Base-by-base conservation (phyloP, 805 yeast genomes). In the Saccharomycopsis selenospora region DNA sequence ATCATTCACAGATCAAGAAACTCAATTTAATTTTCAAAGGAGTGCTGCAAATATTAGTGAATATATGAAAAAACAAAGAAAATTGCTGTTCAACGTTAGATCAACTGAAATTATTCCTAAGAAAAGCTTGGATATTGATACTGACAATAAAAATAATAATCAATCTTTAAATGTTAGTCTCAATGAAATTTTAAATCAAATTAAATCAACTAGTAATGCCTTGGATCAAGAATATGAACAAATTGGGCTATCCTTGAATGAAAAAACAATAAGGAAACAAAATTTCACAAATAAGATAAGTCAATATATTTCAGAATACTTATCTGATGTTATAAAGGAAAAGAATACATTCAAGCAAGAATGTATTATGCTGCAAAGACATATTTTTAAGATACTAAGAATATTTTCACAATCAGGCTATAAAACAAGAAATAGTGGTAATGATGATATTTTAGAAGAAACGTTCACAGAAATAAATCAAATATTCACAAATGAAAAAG, bases 401-500 rank as follows among this genome's bases (percentile, higher is more conserved):
- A 40, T 53, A 11, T 50, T 53, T n/a, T 45, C 52, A 3, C 40
- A 43, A 18, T 40, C 30, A 6, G 56, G 56, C 17, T 50, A 48
- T 18, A 42, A 36, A 3, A 25, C 49, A 20, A 33, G 40, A n/a
- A 14, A 42, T 14, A 48, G 47, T 13, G 49, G 23, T 2, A 28
- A 17, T 8, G 22, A 23, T 3, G 52, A 49, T 25, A 48, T 52
- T 4, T 43, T 50, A 7, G 55, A 52, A 7, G 50, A 47, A 8
- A 52, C 53, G 7, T 52, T 49, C 36, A 49, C 55, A n/a, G 55
- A 52, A 24, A 52, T 52, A 17, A 49, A 52, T 23, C 51, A 49
- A 18, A 52, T 49, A 18, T 43, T 52, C 38, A 43, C 63, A 3
- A 55, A 57, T 4, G 54, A 57, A 14, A 61, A 59, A 4, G 67